Conservation (phyloP, 2,329 filamentous ascomycete species). For the Aspergillus cejpii region DNA sequence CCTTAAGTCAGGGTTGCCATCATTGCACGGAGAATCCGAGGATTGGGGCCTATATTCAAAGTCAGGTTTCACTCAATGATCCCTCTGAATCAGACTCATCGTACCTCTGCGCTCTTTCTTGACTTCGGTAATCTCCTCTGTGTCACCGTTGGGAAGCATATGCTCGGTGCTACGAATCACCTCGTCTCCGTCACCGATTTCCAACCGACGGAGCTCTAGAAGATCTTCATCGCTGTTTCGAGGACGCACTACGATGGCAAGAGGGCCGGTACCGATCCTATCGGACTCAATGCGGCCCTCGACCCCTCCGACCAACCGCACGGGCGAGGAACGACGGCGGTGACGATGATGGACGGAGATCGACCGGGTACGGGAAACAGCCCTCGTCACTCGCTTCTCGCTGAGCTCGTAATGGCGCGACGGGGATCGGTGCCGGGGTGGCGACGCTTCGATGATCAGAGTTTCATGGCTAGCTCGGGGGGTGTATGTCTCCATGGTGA, state of each 20-base stretch:
- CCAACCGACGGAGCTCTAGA: constrained; percentile 61
- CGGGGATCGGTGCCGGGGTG: constrained; percentile 23
- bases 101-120: constrained; percentile 94
- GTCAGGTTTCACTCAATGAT: constrained; percentile 9
- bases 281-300: constrained; percentile 38
- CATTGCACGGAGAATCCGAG: constrained; percentile 61
- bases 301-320: constrained; percentile 31
- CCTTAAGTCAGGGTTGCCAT: constrained; percentile 60
- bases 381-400: constrained; percentile 22
- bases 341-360: constrained; percentile 30
- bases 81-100: constrained; percentile 48
- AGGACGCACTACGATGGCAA: constrained; percentile 47
- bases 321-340: constrained; percentile 34
- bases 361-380: constrained; percentile 30
- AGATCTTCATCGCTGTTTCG: constrained; percentile 56
- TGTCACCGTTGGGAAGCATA: constrained; percentile 35
- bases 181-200: constrained; percentile 42
- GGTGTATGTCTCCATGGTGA: constrained; percentile 25
- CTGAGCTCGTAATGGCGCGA: constrained; percentile 24
- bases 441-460: constrained; percentile 30
- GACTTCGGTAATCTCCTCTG: constrained; percentile 53
- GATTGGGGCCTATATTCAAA: constrained; percentile 51
- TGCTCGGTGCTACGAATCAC: constrained; percentile 30
- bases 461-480: constrained; percentile 26
- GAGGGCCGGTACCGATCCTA: constrained; percentile 39